Percentiles rank a stretch among this genome's conserved stretches.
Conservation (phyloP, 2,329 filamentous ascomycete species). For the Coniochaeta sp. region DNA sequence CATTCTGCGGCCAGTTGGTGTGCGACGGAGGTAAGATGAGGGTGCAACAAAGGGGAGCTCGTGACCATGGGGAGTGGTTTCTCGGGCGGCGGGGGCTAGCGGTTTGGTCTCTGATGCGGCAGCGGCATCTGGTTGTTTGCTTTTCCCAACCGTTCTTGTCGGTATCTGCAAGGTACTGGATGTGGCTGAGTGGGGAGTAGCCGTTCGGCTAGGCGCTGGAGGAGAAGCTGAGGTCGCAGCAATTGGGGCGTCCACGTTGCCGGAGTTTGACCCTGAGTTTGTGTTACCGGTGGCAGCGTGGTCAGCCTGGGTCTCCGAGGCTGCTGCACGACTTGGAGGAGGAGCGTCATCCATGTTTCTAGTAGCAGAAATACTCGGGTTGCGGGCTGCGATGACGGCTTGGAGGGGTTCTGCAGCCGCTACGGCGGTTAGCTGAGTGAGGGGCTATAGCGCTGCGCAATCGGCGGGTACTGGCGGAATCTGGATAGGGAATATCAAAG, state of each 20-base stretch:
- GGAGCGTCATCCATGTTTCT: not conserved
- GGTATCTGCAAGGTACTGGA: not conserved
- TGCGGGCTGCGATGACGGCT: not conserved
- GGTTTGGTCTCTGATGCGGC: constrained; percentile 3
- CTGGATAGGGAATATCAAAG: not conserved
- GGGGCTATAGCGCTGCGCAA: not conserved
- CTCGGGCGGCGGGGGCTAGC: not conserved
- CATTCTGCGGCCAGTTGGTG: constrained; percentile 30
- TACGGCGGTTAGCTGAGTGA: not conserved
- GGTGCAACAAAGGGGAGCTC: constrained; percentile 52
- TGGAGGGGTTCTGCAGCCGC: not conserved
- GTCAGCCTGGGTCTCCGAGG: not conserved
- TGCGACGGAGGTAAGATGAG: constrained; percentile 47
- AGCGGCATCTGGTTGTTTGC: constrained; percentile 6
- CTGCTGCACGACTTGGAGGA: not conserved
- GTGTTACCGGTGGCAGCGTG: not conserved
- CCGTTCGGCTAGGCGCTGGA: not conserved
- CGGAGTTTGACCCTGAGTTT: not conserved
- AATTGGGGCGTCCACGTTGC: not conserved
- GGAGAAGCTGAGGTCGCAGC: not conserved
- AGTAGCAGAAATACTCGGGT: not conserved
- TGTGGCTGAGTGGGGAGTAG: not conserved
- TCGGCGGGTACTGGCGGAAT: not conserved
- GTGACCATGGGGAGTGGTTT: constrained; percentile 25
- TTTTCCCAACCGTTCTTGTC: not conserved